Evolutionary conservation across 164 flowering plant species (phyloP), one percentile per base, ranked within the genome.

Genomic region (Chimonanthus praecox): DNA sequence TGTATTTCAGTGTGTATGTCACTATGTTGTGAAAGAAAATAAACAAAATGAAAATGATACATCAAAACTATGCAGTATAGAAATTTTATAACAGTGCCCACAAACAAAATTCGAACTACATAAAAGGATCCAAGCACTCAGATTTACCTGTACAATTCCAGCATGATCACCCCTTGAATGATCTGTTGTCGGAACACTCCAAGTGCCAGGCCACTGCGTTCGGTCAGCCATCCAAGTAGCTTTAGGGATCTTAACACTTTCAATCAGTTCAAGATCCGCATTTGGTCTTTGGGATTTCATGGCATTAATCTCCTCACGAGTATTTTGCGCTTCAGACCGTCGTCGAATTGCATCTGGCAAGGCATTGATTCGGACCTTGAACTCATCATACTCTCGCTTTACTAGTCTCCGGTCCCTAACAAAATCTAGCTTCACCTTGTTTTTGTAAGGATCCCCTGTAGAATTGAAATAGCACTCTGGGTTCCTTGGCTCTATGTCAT

Each of bases 171-270:
- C 97, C 76, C 72, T 88, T 4, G 94, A 74, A 66, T 92, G 94
- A 67, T 89, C 92, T 0, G 87, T 60, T 8, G 81, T 75, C 72
- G 89, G 76, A 62, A 70, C 73, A 49, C 80, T 65, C 98, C 98
- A 92, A 61, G 96, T 92, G 9, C 98, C 98, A 33, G 98, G 98
- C 97, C 97, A 92, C 72, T 88, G 95, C 20, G 92, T 88, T 54
- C 91, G 89, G 80, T 92, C 95, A 64, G 94, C 87, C 97, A 92
- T 92, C 97, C 97, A 92, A 13, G 97, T 92, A 72, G 96, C 97
- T 65, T 89, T 90, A 4, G 79, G 74, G 4, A 89, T 70, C 83
- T 89, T 89, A 47, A 87, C 74, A 7, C 9, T 66, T 62, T 87
- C 92, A 47, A 79, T 51, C 2, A 76, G 72, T 21, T 84, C 88